A percentile compares a stretch with the other conserved stretches of the same genome.
Conservation (phyloP, 2,329 filamentous ascomycete species). For the Biscogniauxia marginata region DNA sequence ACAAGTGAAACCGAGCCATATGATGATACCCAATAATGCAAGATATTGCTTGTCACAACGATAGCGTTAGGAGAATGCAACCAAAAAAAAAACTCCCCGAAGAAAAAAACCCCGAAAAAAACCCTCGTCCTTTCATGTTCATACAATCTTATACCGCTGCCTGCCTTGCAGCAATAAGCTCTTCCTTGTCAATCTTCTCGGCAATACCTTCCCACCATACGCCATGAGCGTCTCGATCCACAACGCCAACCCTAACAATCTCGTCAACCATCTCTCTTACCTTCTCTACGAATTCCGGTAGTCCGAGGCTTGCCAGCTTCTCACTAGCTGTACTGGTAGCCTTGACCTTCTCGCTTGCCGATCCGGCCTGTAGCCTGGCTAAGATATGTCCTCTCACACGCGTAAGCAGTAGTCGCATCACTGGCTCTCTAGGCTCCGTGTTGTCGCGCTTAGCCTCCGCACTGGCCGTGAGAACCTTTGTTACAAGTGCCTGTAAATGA, state of each 20-base stretch:
- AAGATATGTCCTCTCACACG: slow-evolving; percentile 67
- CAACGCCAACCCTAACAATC: slow-evolving; percentile 60
- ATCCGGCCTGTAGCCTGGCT: slow-evolving; percentile 61
- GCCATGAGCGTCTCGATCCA: slow-evolving; percentile 68
- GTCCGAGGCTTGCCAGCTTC: slow-evolving; percentile 64
- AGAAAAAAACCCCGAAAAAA: slow-evolving; percentile 8
- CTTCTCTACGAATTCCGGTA: slow-evolving; percentile 71
- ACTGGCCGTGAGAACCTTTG: slow-evolving; percentile 53
- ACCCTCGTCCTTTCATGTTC: slow-evolving; percentile 4
- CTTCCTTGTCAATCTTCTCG: slow-evolving; percentile 50
- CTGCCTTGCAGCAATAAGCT: slow-evolving; percentile 11
- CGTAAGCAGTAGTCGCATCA: slow-evolving; percentile 66
- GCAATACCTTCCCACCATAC: slow-evolving; percentile 69
- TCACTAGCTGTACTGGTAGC: slow-evolving; percentile 68
- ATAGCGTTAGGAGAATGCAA: not conserved
- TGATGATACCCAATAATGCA: not conserved
- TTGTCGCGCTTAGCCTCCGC: slow-evolving; percentile 43
- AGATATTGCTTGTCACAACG: not conserved
- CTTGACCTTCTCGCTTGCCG: slow-evolving; percentile 68
- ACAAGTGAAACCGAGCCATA: not conserved
- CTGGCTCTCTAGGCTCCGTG: slow-evolving; percentile 50
- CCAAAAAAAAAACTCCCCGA: slow-evolving; percentile 11
- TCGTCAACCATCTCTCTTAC: slow-evolving; percentile 69
- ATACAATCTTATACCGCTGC: slow-evolving; percentile 14
- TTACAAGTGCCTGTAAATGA: slow-evolving; percentile 57